A percentile compares a stretch with the other conserved stretches of the same genome.
Conservation (phyloP, 208 protist genomes). For the Spongospora subterranea region DNA sequence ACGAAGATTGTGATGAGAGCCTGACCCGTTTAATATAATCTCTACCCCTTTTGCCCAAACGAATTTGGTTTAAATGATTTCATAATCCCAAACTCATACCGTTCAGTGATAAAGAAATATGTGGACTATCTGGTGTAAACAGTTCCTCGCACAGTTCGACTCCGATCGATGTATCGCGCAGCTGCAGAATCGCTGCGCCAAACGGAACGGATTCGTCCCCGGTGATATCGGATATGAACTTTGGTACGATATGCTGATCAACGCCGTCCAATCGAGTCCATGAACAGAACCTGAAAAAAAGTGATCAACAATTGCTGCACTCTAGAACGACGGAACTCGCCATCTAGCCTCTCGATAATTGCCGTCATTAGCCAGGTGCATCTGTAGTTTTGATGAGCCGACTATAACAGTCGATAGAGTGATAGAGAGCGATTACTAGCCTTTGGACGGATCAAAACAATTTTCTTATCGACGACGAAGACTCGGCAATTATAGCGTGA, state of each 20-base stretch:
- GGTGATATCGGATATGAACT: constrained; percentile 51
- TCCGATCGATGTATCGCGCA: constrained; percentile 3
- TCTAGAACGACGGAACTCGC: constrained; percentile 75
- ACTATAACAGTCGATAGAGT: not conserved
- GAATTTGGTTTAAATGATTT: not conserved
- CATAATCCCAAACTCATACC: not conserved
- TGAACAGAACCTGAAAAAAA: not conserved
- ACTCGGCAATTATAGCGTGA: constrained; percentile 84
- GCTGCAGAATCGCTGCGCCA: not conserved
- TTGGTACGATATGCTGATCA: not conserved
- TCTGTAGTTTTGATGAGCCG: not conserved
- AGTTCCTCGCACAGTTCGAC: constrained; percentile 80
- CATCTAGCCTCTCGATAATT: constrained; percentile 83
- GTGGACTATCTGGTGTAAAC: constrained; percentile 79
- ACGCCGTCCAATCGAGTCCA: not conserved
- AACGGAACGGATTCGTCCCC: constrained; percentile 37
- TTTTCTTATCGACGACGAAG: constrained; percentile 72
- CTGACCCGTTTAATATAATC: constrained; percentile 74
- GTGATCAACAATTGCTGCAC: constrained; percentile 15
- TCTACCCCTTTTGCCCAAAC: constrained; percentile 70
- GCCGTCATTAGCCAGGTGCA: constrained; percentile 78
- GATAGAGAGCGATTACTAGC: not conserved
- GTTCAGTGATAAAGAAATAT: constrained; percentile 39
- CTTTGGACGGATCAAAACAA: constrained; percentile 82
- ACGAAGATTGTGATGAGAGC: constrained; percentile 80